Evolutionary conservation across 2,329 filamentous ascomycete species (phyloP).

Genomic region (Calonectria pteridis): DNA sequence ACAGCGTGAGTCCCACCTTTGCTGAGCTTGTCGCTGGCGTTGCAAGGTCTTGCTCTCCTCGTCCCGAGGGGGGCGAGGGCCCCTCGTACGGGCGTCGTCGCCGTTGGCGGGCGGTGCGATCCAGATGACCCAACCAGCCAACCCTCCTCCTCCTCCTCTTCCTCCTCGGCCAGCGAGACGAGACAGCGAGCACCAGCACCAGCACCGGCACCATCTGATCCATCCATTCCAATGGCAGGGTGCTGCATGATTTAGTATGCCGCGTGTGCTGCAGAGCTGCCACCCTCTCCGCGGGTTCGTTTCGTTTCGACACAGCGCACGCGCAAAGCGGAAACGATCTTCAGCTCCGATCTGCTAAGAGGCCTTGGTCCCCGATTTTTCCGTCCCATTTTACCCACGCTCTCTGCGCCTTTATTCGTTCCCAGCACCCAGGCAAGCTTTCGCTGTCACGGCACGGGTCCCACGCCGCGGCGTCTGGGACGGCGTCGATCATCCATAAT

Average conservation of each 20-base stretch:
- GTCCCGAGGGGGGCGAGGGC: background rate
- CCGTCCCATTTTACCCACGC: conserved; percentile 2
- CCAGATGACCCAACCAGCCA: background rate
- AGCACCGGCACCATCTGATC: background rate
- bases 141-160: background rate
- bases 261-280: background rate
- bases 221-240: background rate
- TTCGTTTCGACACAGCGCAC: background rate
- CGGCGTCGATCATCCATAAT: conserved; percentile 34
- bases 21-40: background rate
- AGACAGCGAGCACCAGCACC: background rate
- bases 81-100: background rate
- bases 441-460: conserved; percentile 26
- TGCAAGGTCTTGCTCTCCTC: background rate
- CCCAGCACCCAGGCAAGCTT: conserved; percentile 31
- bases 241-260: background rate
- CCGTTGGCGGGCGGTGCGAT: background rate
- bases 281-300: background rate
- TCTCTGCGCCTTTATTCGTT: conserved; percentile 8
- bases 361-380: conserved; percentile 1
- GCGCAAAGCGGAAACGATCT: conserved; percentile 3
- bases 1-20: background rate
- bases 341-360: conserved; percentile 10
- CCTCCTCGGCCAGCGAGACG: background rate
- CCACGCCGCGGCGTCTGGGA: conserved; percentile 29